Evolutionary conservation across 805 yeast species (phyloP), one percentile per base, ranked within the genome.

Genomic region (Candida boleticola): DNA sequence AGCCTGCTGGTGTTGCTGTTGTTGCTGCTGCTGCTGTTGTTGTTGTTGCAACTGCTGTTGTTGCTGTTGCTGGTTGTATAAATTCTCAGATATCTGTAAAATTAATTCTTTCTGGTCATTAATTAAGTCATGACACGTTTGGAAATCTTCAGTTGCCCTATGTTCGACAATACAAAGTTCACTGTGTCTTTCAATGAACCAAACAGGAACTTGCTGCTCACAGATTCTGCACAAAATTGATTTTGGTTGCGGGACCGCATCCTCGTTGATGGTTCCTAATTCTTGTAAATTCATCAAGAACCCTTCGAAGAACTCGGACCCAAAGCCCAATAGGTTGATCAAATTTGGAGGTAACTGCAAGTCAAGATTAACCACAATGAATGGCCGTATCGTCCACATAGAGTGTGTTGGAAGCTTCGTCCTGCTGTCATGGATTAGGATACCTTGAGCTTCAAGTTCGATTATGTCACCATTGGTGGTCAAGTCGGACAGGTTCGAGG

Each of bases 131-230:
- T 92, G 96, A 36, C 82, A 68, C 27, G 73, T 51, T 54, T 85
- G 87, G 7, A 92, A 79, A 26, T 82, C 82, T 50, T 89, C 89
- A 54, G 83, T 89, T 9, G 85, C 78, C 53, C 82, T 77, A 63
- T 89, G 96, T 59, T 90, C 97, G 27, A 87, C 77, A 22, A 86
- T 71, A 54, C 99, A 93, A 36, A 86, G 66, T 55, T 89, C 93
- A 1, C 92, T 83, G 63, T 93, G 99, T 38, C 83, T 76, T 53
- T 92, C 99, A 30, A 93, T 71, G 85, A 95, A 93, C 99, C 99
- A 93, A 3, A 89, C 85, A 3, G 96, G 97, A n/a, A 89, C 82
- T 37, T 77, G 77, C 23, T 82, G 80, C 56, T 93, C 99, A 63
- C 99, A 93, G 21, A 93, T 89, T 37, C 97, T 76, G 61, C 99